Percentiles rank a stretch among this genome's conserved stretches.
phyloP scores from a whole-genome alignment of 73 alveolate species.

The Paramecium biaurelia region DNA sequence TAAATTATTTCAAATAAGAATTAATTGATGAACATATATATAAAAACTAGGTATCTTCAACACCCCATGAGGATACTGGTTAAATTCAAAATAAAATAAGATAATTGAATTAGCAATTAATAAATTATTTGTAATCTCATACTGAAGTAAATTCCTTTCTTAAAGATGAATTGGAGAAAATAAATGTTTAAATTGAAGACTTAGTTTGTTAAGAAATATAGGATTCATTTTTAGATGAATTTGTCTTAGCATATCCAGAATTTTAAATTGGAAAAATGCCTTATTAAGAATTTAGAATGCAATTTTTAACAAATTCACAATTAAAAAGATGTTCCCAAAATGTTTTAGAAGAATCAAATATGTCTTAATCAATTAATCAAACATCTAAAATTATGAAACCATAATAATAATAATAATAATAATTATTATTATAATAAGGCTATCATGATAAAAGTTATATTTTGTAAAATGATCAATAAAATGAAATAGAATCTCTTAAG shows the following conservation, averaged over 20 bases:
- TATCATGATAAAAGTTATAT: neutral
- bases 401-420: neutral
- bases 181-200: neutral
- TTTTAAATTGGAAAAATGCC: neutral
- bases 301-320: neutral
- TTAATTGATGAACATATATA: neutral
- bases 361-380: neutral
- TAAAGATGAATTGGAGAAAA: neutral
- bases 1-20: neutral
- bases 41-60: neutral
- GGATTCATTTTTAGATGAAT: neutral
- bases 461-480: neutral
- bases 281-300: neutral
- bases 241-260: neutral
- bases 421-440: neutral
- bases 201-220: neutral
- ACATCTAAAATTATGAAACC: neutral
- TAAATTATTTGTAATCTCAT: neutral
- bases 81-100: neutral
- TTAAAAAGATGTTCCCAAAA: neutral
- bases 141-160: neutral
- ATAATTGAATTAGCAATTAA: neutral
- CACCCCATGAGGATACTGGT: neutral
- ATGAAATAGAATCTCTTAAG: neutral
- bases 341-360: neutral